Conservation (phyloP, 805 yeast species). For the Naumovozyma baii region DNA sequence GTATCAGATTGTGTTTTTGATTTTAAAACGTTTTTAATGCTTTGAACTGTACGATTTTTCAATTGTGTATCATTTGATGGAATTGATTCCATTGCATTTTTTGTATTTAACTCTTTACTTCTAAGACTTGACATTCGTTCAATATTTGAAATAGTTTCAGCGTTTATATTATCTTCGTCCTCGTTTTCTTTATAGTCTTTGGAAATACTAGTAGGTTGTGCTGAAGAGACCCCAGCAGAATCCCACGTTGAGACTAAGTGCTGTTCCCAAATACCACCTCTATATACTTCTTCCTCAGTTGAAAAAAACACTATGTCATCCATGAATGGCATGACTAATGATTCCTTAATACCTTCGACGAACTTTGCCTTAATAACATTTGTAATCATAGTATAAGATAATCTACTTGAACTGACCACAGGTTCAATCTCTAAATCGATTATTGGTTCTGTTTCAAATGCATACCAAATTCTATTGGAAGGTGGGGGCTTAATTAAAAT, state of each 20-base stretch:
- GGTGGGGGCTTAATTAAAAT: constrained; percentile 81
- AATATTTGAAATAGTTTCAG: neutral
- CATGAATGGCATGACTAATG: constrained; percentile 78
- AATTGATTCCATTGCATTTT: neutral
- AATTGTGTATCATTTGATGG: neutral
- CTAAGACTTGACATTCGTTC: neutral
- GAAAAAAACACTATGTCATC: constrained; percentile 73
- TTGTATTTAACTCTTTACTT: neutral
- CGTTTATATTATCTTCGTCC: neutral
- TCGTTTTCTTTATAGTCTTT: neutral
- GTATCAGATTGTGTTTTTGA: constrained; percentile 4
- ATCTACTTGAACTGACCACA: constrained; percentile 73
- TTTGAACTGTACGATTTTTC: constrained; percentile 21
- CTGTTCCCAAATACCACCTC: constrained; percentile 86
- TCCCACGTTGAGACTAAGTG: constrained; percentile 4
- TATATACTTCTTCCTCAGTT: constrained; percentile 57
- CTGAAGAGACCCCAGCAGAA: neutral
- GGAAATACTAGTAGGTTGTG: neutral
- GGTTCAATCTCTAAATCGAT: constrained; percentile 78
- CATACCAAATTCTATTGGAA: constrained; percentile 82
- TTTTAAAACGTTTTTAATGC: constrained; percentile 9
- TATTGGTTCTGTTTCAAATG: constrained; percentile 70
- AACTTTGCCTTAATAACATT: constrained; percentile 69
- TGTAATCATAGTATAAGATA: constrained; percentile 70
- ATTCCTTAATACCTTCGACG: constrained; percentile 66